Conservation (phyloP, 257 asterid species). For the Solanum corneliomulleri region DNA sequence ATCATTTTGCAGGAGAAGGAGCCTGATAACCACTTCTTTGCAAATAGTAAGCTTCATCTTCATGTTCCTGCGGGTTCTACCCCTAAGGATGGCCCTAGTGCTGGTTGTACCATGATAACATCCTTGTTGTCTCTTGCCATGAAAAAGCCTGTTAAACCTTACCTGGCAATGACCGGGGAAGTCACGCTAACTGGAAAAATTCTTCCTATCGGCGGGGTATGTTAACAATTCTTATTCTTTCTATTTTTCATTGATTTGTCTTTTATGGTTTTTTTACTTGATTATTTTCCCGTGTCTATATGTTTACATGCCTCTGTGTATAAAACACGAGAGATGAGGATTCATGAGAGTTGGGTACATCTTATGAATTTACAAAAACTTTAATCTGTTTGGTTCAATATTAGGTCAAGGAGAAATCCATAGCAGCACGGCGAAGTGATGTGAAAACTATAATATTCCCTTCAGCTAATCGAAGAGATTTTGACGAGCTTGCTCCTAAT, state of each 20-base stretch:
- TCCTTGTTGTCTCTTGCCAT: constrained; percentile 83
- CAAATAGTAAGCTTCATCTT: constrained; percentile 78
- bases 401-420: constrained; percentile 91
- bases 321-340: not conserved
- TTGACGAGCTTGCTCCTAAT: constrained; percentile 81
- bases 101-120: constrained; percentile 98
- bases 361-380: not conserved
- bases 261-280: not conserved
- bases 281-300: not conserved
- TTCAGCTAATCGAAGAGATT: constrained; percentile 89
- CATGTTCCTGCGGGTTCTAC: constrained; percentile 98
- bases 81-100: constrained; percentile 98
- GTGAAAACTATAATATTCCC: constrained; percentile 86
- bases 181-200: constrained; percentile 76
- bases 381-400: not conserved
- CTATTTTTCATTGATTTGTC: not conserved
- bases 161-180: constrained; percentile 98
- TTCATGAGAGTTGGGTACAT: not conserved
- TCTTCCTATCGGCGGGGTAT: constrained; percentile 99
- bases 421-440: constrained; percentile 89
- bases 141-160: constrained; percentile 66
- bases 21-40: constrained; percentile 53
- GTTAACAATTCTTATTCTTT: constrained; percentile 11
- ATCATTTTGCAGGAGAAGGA: constrained; percentile 71
- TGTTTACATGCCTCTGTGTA: not conserved